These are phyloP conservation scores for Rhododendron ferrugineum DNA, from an alignment of 148 eudicot species.

Conservation along the genomic window DNA sequence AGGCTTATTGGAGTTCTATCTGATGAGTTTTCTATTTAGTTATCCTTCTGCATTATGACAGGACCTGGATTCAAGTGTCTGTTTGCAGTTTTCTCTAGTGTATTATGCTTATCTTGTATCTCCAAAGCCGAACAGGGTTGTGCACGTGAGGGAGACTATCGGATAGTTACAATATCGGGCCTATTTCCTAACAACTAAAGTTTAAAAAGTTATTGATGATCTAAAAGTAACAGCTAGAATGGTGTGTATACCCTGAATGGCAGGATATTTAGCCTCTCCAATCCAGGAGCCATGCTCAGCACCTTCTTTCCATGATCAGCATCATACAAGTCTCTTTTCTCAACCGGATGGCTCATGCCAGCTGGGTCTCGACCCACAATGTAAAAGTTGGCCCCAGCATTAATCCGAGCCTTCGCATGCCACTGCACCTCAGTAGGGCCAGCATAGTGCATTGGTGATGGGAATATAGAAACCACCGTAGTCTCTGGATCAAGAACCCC, in stretches of 20 bases:
- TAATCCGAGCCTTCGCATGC: conserved; percentile 88
- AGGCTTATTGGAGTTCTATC: neutral
- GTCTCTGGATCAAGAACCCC: conserved; percentile 83
- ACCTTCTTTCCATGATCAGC: conserved; percentile 84
- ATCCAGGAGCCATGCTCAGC: conserved; percentile 81
- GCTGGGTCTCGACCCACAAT: conserved; percentile 86
- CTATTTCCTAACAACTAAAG: neutral
- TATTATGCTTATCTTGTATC: neutral
- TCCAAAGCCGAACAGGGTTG: neutral
- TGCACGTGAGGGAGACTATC: neutral
- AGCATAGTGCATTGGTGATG: conserved; percentile 89
- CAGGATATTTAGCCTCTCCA: conserved; percentile 37
- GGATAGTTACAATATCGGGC: neutral
- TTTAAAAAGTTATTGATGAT: neutral
- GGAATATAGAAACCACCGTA: conserved; percentile 78
- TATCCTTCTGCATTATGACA: neutral
- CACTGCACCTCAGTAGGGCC: conserved; percentile 92
- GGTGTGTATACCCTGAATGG: conserved; percentile 8
- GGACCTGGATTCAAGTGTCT: neutral
- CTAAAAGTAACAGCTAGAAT: neutral
- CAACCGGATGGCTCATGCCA: conserved; percentile 78
- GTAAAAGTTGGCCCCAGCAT: conserved; percentile 81
- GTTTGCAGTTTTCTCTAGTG: neutral
- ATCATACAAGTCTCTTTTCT: conserved; percentile 70
- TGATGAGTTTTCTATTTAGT: neutral